Percentiles rank a stretch among this genome's conserved stretches.
Evolutionary conservation across 768 basidiomycete species (phyloP).

Genomic region (Epithele typhae): DNA sequence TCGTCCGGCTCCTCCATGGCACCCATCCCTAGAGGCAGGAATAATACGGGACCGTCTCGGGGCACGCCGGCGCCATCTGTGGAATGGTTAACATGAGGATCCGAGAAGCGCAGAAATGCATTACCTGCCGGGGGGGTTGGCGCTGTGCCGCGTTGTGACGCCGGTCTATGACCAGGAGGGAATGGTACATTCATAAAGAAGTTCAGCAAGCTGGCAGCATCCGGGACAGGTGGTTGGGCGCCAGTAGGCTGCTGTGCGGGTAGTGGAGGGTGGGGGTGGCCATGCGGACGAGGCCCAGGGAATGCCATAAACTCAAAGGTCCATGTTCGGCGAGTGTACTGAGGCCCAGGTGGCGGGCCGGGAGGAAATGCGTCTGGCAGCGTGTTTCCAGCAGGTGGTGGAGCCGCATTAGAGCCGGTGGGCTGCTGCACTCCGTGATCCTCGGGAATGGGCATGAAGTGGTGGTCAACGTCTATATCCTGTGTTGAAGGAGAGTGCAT

Average conservation of each 20-base stretch:
- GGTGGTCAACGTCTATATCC: constrained; percentile 17
- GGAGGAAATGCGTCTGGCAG: not conserved
- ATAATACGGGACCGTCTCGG: constrained; percentile 9
- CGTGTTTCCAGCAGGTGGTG: not conserved
- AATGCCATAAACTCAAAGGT: constrained; percentile 15
- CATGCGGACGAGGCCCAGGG: too few relatives aligned
- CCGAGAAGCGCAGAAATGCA: not conserved
- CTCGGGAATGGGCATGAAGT: constrained; percentile 15
- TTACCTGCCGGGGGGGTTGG: constrained; percentile 12
- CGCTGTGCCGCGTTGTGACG: constrained; percentile 14
- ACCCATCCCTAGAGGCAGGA: constrained; percentile 20
- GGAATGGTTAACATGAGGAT: constrained; percentile 5
- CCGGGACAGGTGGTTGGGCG: not conserved
- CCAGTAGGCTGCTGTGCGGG: not conserved
- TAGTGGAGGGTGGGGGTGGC: constrained; percentile 1
- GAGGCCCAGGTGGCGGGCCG: constrained; percentile 5
- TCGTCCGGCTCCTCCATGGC: constrained; percentile 45
- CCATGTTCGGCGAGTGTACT: constrained; percentile 5
- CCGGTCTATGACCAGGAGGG: constrained; percentile 5
- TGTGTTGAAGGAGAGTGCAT: constrained; percentile 27
- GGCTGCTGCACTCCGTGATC: constrained; percentile 8
- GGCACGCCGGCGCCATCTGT: constrained; percentile 9
- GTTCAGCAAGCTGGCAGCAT: constrained; percentile 8
- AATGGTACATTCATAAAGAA: constrained; percentile 33
- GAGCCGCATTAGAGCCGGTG: too few relatives aligned